phyloP scores from a whole-genome alignment of 129 eudicot genomes.

The Flaveria trinervia region DNA sequence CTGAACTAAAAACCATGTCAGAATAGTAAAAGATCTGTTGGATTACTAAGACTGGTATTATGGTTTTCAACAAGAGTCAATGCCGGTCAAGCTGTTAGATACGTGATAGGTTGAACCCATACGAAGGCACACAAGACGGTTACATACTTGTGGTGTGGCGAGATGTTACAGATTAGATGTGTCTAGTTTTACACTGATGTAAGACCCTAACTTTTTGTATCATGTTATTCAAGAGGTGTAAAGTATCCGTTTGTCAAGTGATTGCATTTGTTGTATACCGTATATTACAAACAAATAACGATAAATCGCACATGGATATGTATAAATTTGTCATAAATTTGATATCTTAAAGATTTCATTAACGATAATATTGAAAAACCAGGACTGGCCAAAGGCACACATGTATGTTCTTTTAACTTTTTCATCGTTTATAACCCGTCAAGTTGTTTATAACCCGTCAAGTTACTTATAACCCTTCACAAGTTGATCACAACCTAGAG shows the following conservation, averaged over 20 bases:
- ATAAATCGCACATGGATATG: not conserved
- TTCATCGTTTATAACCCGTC: too few species aligned
- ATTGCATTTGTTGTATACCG: conserved; percentile 15
- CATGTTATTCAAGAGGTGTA: conserved; percentile 12
- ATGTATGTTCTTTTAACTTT: not conserved
- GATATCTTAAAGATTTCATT: not conserved
- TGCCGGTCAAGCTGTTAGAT: conserved; percentile 10
- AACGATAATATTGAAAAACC: not conserved
- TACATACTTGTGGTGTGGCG: not conserved
- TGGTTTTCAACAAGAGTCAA: conserved; percentile 15
- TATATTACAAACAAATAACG: too few species aligned
- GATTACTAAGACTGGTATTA: not conserved
- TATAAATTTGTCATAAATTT: not conserved
- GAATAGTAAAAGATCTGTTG: conserved; percentile 3
- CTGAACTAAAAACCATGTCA: not conserved
- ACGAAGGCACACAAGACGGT: not conserved
- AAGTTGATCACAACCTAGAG: too few species aligned
- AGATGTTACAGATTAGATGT: not conserved
- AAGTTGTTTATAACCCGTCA: too few species aligned
- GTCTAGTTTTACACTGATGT: conserved; percentile 23
- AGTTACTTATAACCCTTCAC: too few species aligned
- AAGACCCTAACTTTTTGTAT: conserved; percentile 28
- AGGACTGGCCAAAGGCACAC: not conserved
- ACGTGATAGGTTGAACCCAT: conserved; percentile 2
- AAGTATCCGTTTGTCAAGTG: conserved; percentile 22